phyloP scores from a whole-genome alignment of 768 basidiomycete species.

The Tremella yokohamensis region DNA sequence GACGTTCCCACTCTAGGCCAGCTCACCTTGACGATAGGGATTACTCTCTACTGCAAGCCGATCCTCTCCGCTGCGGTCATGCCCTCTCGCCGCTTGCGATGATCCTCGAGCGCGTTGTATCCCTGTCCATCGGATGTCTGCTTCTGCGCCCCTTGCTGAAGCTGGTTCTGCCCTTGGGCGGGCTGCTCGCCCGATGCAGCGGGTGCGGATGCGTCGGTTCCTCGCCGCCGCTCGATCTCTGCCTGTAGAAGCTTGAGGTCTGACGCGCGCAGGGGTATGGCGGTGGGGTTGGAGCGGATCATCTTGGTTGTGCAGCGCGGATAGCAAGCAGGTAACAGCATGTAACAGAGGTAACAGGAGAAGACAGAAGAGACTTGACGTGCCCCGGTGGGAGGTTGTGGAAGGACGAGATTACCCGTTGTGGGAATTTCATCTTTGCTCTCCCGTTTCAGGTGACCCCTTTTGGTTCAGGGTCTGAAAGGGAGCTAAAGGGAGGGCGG shows the following conservation, averaged over 20 bases:
- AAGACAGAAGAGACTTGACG: neutral
- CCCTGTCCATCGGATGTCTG: conserved; percentile 5
- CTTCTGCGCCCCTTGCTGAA: neutral
- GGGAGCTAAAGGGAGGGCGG: too few species aligned
- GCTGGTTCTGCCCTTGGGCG: neutral
- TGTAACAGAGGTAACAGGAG: neutral
- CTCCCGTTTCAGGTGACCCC: too few species aligned
- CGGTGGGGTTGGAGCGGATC: conserved; percentile 46
- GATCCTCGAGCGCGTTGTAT: conserved; percentile 14
- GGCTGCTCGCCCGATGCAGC: neutral
- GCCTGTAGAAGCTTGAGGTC: conserved; percentile 41
- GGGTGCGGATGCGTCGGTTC: neutral
- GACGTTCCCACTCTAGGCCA: too few species aligned
- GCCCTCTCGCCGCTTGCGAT: conserved; percentile 18
- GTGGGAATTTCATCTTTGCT: too few species aligned
- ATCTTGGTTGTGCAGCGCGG: conserved; percentile 11
- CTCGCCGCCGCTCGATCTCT: conserved; percentile 34
- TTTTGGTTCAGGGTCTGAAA: too few species aligned
- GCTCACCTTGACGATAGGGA: too few species aligned
- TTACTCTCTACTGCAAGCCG: conserved; percentile 10
- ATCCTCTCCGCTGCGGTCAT: conserved; percentile 39
- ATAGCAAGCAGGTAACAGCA: neutral
- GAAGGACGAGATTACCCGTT: too few species aligned
- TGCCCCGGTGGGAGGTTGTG: neutral
- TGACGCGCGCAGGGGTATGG: conserved; percentile 40